phyloP scores from a whole-genome alignment of 2,329 filamentous ascomycete genomes.

The Pestalotiopsis sp. region DNA sequence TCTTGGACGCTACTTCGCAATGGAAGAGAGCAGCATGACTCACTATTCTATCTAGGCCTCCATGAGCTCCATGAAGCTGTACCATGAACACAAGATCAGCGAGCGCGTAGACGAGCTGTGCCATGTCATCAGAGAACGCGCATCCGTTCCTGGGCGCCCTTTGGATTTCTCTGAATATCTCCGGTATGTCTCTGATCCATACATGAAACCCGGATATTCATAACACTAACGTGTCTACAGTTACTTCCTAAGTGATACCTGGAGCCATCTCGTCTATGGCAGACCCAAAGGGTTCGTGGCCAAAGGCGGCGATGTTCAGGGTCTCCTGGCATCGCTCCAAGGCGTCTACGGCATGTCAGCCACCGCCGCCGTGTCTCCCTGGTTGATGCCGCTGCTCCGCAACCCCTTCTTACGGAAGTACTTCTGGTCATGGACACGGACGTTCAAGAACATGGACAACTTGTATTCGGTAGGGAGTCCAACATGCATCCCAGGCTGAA shows the following conservation, averaged over 20 bases:
- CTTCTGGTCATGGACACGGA: neutral
- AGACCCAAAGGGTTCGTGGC: neutral
- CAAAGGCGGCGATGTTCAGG: neutral
- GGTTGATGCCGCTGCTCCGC: neutral
- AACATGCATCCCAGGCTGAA: neutral
- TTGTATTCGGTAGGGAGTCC: neutral
- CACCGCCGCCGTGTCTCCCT: neutral
- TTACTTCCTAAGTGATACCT: neutral
- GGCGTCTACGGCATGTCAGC: neutral
- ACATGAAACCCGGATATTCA: neutral
- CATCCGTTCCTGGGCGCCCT: neutral
- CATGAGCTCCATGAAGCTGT: neutral
- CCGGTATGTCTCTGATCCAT: no score
- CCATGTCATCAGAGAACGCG: neutral
- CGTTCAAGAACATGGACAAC: slow-evolving; percentile 1
- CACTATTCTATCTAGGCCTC: neutral
- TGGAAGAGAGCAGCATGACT: neutral
- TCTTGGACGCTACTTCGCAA: neutral
- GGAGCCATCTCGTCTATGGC: slow-evolving; percentile 1
- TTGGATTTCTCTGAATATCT: neutral
- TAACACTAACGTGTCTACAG: neutral
- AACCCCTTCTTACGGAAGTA: neutral
- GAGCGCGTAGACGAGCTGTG: neutral
- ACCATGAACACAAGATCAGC: neutral
- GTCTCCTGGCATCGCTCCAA: neutral